A percentile compares a stretch with the other conserved stretches of the same genome.
Conservation (phyloP, 106 monocot species). For the Allium sativum region DNA sequence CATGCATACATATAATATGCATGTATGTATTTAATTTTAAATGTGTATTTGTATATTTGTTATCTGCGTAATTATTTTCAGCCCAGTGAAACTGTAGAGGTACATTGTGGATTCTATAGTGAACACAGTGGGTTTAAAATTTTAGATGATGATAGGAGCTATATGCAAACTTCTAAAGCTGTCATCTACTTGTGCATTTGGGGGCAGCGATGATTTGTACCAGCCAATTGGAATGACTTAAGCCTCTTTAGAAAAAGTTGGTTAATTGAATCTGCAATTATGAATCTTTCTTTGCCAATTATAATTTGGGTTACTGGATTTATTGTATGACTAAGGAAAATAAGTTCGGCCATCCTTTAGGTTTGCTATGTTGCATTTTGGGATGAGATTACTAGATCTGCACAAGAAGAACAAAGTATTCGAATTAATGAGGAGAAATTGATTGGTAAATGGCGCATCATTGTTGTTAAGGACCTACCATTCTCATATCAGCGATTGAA, state of each 20-base stretch:
- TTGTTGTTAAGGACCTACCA: slow-evolving; percentile 78
- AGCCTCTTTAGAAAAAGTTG: slow-evolving; percentile 60
- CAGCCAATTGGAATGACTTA: slow-evolving; percentile 97
- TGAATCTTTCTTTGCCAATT: background rate
- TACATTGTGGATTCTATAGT: slow-evolving; percentile 94
- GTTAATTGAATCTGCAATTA: no score
- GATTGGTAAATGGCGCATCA: slow-evolving; percentile 90
- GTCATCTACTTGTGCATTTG: slow-evolving; percentile 97
- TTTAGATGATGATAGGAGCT: slow-evolving; percentile 69
- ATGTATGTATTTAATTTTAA: no score
- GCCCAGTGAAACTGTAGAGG: slow-evolving; percentile 49
- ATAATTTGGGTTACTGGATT: background rate
- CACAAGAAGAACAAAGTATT: slow-evolving; percentile 65
- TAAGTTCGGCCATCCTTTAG: slow-evolving; percentile 22
- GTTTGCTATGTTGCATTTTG: slow-evolving; percentile 97
- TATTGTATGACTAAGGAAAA: background rate
- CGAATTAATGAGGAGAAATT: slow-evolving; percentile 36
- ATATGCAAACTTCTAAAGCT: slow-evolving; percentile 65
- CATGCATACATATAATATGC: no score
- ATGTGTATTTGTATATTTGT: slow-evolving; percentile 1
- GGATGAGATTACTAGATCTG: slow-evolving; percentile 78
- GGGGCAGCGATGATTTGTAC: slow-evolving; percentile 90
- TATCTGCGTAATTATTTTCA: slow-evolving; percentile 20
- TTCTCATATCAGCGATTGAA: slow-evolving; percentile 94
- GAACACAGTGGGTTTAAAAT: slow-evolving; percentile 68